Percentiles rank a stretch among this genome's conserved stretches.
These are phyloP conservation scores for Ceriops decandra DNA, from an alignment of 345 rosid species.

Conservation along the genomic window DNA sequence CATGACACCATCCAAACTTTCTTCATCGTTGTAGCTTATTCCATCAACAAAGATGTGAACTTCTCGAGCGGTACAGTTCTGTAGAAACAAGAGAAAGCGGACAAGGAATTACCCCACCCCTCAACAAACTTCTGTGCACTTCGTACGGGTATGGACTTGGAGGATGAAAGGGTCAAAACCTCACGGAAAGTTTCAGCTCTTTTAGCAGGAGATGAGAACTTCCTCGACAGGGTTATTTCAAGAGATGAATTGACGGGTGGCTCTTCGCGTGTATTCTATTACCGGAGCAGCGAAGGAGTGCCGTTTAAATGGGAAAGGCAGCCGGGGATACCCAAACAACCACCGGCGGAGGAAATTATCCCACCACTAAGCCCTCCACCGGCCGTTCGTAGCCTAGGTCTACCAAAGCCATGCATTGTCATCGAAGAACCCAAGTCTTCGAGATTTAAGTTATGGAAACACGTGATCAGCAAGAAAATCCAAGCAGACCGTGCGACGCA, in stretches of 20 bases:
- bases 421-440: constrained; percentile 26
- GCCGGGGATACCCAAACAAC: constrained; percentile 39
- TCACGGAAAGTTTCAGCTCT: constrained; percentile 28
- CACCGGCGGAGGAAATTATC: constrained; percentile 11
- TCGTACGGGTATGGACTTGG: constrained; percentile 28
- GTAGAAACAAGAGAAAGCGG: too few relatives aligned
- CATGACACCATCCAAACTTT: too few relatives aligned
- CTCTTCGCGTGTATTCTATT: constrained; percentile 31
- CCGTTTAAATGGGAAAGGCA: constrained; percentile 46
- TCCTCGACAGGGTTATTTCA: constrained; percentile 35
- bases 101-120: too few relatives aligned
- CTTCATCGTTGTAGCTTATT: too few relatives aligned
- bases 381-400: constrained; percentile 46
- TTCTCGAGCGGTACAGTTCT: neutral
- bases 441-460: constrained; percentile 34
- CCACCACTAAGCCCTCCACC: constrained; percentile 57
- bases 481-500: neutral
- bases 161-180: constrained; percentile 1
- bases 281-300: constrained; percentile 30
- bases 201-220: constrained; percentile 27
- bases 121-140: neutral
- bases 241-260: constrained; percentile 30
- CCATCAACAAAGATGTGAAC: neutral
- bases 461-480: constrained; percentile 4
- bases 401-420: constrained; percentile 50